These are phyloP conservation scores for Colletotrichum sp. DNA, from an alignment of 2,329 filamentous ascomycete species.

Conservation along the genomic window DNA sequence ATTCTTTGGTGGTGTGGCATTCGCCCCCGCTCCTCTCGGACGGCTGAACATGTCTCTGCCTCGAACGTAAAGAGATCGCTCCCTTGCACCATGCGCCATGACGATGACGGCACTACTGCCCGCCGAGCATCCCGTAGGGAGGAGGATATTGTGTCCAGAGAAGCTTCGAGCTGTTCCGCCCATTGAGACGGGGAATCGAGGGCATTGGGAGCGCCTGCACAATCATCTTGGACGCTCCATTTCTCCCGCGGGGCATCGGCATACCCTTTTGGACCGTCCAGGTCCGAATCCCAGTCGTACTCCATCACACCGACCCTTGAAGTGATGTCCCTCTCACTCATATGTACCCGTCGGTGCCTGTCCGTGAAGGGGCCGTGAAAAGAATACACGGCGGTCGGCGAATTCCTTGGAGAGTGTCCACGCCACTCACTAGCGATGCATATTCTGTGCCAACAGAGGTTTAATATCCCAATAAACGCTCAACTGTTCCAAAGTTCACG, in stretches of 20 bases:
- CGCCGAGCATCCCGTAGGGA: neutral
- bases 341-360: neutral
- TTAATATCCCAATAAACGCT: neutral
- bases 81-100: neutral
- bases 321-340: neutral
- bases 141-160: neutral
- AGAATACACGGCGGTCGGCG: neutral
- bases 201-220: neutral
- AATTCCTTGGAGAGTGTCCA: neutral
- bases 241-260: neutral
- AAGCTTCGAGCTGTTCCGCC: neutral
- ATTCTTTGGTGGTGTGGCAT: neutral
- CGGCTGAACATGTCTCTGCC: neutral
- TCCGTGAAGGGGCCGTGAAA: neutral
- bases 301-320: neutral
- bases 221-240: neutral
- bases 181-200: neutral
- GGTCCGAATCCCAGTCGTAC: neutral
- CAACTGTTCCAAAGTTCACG: neutral
- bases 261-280: neutral
- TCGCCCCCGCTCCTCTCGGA: neutral
- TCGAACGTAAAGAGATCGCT: neutral
- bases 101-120: neutral
- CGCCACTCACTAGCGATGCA: neutral
- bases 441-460: neutral